Percentiles rank a stretch among this genome's conserved stretches.
phyloP scores from a whole-genome alignment of 140 eudicot genomes.

The Flaveria floridana region DNA sequence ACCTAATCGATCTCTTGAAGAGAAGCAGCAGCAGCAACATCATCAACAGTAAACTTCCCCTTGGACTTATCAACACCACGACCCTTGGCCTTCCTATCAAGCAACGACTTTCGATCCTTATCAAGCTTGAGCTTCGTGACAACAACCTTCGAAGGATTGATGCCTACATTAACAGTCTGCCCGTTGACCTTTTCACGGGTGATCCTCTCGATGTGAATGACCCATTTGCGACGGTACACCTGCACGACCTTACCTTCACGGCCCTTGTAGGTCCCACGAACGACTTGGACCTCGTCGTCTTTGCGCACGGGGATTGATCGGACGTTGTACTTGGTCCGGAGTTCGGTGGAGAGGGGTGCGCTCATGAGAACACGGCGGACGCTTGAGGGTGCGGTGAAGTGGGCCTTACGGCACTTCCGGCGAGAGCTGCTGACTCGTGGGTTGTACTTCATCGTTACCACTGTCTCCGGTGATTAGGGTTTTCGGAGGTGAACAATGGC shows the following conservation, averaged over 20 bases:
- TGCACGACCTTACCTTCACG: conserved; percentile 34
- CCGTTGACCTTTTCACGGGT: conserved; percentile 71
- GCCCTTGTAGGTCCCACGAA: conserved; percentile 39
- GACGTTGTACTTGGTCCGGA: conserved; percentile 38
- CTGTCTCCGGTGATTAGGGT: conserved; percentile 22
- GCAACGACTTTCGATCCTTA: conserved; percentile 57
- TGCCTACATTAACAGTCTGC: conserved; percentile 60
- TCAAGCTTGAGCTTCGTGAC: conserved; percentile 55
- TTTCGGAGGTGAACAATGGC: conserved; percentile 16
- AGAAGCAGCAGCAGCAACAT: conserved; percentile 45
- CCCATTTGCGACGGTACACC: conserved; percentile 42
- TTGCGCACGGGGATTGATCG: conserved; percentile 43
- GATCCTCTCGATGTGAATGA: conserved; percentile 38
- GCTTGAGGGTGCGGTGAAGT: conserved; percentile 72
- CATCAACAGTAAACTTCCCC: conserved; percentile 60
- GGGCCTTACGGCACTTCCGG: conserved; percentile 69
- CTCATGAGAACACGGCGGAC: conserved; percentile 69
- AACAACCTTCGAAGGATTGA: conserved; percentile 54
- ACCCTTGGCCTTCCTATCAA: conserved; percentile 62
- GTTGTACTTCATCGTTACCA: conserved; percentile 52
- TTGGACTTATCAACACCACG: conserved; percentile 57
- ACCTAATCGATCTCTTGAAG: conserved; percentile 50
- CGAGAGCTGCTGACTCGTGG: conserved; percentile 64
- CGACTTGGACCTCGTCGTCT: conserved; percentile 60
- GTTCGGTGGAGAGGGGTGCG: conserved; percentile 50